Percentiles rank a stretch among this genome's conserved stretches.
Evolutionary conservation across 305 asterid genomes (phyloP).

Genomic region (Lippia alba): DNA sequence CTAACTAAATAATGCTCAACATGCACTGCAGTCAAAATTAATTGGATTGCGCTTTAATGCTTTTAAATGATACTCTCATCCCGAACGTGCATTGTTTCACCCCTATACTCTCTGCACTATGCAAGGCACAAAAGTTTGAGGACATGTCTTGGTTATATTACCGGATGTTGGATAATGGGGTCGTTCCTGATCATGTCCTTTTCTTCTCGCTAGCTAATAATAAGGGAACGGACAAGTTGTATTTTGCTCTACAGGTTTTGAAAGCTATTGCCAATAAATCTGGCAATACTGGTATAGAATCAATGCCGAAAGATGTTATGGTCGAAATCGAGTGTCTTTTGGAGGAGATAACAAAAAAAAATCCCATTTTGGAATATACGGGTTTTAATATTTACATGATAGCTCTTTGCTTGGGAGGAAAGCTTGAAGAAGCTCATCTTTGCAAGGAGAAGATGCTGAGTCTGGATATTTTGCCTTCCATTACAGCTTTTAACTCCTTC

Average conservation of each 20-base stretch:
- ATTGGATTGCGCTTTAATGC: constrained; percentile 52
- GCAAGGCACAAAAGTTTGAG: constrained; percentile 48
- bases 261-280: constrained; percentile 54
- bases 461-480: constrained; percentile 36
- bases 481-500: constrained; percentile 63
- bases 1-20: constrained; percentile 62
- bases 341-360: constrained; percentile 41
- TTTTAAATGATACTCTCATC: constrained; percentile 48
- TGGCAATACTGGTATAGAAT: constrained; percentile 40
- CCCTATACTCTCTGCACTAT: constrained; percentile 53
- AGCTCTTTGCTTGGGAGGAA: constrained; percentile 56
- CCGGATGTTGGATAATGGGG: constrained; percentile 49
- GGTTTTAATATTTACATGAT: constrained; percentile 63
- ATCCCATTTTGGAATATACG: constrained; percentile 39
- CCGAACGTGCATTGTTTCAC: constrained; percentile 69
- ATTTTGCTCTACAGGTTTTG: constrained; percentile 50
- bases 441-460: constrained; percentile 36
- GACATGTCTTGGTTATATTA: constrained; percentile 46
- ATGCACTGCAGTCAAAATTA: constrained; percentile 55
- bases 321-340: constrained; percentile 53
- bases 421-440: constrained; percentile 45
- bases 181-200: constrained; percentile 66
- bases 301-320: constrained; percentile 37
- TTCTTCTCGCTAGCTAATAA: constrained; percentile 56
- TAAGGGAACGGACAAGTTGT: constrained; percentile 50